Percentiles rank a stretch among this genome's conserved stretches.
phyloP scores from a whole-genome alignment of 805 yeast genomes.

The Schizosaccharomyces osmophilus region DNA sequence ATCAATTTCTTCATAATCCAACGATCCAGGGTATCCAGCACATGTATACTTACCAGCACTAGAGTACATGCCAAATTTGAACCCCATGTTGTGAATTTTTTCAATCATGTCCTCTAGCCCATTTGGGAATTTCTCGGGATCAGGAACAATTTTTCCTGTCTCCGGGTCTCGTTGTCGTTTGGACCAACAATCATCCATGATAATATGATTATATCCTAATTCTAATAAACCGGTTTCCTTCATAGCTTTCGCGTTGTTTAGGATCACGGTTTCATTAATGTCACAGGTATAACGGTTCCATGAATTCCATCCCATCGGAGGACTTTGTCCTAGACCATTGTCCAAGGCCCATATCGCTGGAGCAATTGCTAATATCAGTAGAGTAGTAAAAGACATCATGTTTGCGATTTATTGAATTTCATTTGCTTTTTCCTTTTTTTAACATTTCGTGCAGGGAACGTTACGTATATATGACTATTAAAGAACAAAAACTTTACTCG shows the following conservation, averaged over 20 bases:
- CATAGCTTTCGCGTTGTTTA: slow-evolving; percentile 11
- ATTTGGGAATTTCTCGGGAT: slow-evolving; percentile 12
- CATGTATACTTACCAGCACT: slow-evolving; percentile 16
- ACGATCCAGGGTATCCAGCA: slow-evolving; percentile 14
- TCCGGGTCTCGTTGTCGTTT: slow-evolving; percentile 8
- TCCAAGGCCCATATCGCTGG: slow-evolving; percentile 3
- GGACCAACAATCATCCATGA: slow-evolving; percentile 15
- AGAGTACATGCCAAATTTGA: slow-evolving; percentile 15
- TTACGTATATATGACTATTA: too few species aligned
- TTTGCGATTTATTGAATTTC: too few species aligned
- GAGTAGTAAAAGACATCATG: too few species aligned
- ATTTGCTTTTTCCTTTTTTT: too few species aligned
- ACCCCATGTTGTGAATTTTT: slow-evolving; percentile 10
- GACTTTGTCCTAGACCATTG: slow-evolving; percentile 2
- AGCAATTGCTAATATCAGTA: background rate
- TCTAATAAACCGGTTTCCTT: slow-evolving; percentile 11
- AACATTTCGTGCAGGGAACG: too few species aligned
- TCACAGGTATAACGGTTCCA: slow-evolving; percentile 14
- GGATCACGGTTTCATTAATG: slow-evolving; percentile 11
- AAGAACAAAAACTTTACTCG: too few species aligned
- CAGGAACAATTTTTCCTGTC: slow-evolving; percentile 9
- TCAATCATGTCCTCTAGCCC: slow-evolving; percentile 12
- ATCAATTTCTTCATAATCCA: slow-evolving; percentile 13
- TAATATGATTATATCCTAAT: slow-evolving; percentile 13
- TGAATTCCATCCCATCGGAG: slow-evolving; percentile 2